Percentiles rank a stretch among this genome's conserved stretches.
Conservation (phyloP, 495 filamentous ascomycete species). For the Cercophora scortea region DNA sequence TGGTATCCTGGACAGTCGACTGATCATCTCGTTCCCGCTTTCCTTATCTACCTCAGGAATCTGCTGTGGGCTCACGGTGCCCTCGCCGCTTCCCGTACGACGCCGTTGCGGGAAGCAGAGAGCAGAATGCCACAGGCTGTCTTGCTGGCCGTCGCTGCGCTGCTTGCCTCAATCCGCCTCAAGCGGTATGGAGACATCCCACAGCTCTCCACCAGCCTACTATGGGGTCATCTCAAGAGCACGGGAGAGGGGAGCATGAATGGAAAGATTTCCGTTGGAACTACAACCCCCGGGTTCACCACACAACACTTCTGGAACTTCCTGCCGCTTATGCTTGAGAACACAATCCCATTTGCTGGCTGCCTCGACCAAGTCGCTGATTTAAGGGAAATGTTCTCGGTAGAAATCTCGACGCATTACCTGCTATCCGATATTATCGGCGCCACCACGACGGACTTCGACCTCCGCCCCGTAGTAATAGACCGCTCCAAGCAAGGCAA, state of each 20-base stretch:
- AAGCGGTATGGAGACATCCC: not conserved
- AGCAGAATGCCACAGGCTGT: not conserved
- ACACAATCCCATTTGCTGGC: not conserved
- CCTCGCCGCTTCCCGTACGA: too few relatives aligned
- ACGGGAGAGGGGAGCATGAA: not conserved
- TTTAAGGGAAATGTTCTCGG: conserved; percentile 7
- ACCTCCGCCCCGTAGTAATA: conserved; percentile 9
- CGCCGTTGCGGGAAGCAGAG: not conserved
- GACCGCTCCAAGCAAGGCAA: not conserved
- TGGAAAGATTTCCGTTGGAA: conserved; percentile 23
- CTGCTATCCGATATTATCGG: conserved; percentile 20
- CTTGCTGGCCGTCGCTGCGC: not conserved
- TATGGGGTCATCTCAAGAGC: not conserved
- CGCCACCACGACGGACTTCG: conserved; percentile 10
- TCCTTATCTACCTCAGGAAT: too few relatives aligned
- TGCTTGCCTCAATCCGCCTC: not conserved
- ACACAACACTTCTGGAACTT: conserved; percentile 9
- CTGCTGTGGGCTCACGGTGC: too few relatives aligned
- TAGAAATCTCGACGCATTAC: conserved; percentile 2
- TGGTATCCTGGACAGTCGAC: too few relatives aligned
- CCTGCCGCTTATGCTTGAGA: not conserved
- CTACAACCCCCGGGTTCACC: conserved; percentile 26
- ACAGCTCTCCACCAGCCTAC: not conserved
- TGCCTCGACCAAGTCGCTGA: not conserved
- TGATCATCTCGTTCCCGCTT: too few relatives aligned